Conservation (phyloP, 2,329 filamentous ascomycete species). For the Phialophora chinensis region DNA sequence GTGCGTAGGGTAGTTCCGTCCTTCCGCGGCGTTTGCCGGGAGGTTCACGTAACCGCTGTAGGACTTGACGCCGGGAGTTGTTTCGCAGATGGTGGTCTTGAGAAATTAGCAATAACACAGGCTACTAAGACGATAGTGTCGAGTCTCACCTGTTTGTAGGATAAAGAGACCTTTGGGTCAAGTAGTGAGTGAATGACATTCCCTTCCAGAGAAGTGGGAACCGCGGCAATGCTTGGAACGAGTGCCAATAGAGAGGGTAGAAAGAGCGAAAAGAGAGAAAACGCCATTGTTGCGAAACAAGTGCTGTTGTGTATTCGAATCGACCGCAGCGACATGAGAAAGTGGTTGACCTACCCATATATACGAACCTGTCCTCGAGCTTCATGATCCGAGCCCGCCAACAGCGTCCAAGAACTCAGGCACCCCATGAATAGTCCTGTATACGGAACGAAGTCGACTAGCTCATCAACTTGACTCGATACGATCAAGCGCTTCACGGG, state of each 20-base stretch:
- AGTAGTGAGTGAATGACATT: slow-evolving; percentile 15
- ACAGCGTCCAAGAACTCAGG: background rate
- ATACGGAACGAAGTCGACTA: background rate
- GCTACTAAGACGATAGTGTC: background rate
- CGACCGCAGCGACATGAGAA: background rate
- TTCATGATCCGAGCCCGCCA: slow-evolving; percentile 2
- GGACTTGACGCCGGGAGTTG: slow-evolving; percentile 60
- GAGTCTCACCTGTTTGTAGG: slow-evolving; percentile 52
- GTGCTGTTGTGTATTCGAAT: background rate
- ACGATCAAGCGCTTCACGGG: background rate
- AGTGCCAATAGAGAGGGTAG: slow-evolving; percentile 4
- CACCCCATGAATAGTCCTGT: background rate
- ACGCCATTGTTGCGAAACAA: background rate
- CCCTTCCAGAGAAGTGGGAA: slow-evolving; percentile 6
- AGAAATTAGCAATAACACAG: slow-evolving; percentile 52
- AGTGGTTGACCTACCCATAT: slow-evolving; percentile 4
- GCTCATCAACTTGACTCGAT: slow-evolving; percentile 2
- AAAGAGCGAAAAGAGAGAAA: slow-evolving; percentile 4
- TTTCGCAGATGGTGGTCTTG: slow-evolving; percentile 48
- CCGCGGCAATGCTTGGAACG: background rate
- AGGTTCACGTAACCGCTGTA: slow-evolving; percentile 67
- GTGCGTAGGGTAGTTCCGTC: slow-evolving; percentile 64
- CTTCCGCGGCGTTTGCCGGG: slow-evolving; percentile 50
- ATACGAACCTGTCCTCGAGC: slow-evolving; percentile 3
- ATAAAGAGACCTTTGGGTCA: slow-evolving; percentile 45